These are phyloP conservation scores for Pezicula radicicola DNA, from an alignment of 2,329 filamentous ascomycete species.

Conservation along the genomic window DNA sequence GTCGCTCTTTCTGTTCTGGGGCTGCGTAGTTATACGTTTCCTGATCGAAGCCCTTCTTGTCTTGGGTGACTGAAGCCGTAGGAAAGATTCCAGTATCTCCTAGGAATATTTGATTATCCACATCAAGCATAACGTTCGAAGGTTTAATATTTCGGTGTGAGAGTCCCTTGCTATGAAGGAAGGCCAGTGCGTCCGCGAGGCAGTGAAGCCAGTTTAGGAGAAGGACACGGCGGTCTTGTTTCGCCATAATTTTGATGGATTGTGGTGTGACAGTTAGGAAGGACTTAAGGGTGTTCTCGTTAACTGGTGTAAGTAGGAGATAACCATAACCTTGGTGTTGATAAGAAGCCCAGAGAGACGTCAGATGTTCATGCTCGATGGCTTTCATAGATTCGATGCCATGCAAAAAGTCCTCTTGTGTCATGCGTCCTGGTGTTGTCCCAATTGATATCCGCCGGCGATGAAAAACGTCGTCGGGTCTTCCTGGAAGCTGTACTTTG, in stretches of 20 bases:
- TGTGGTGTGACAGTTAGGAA: conserved; percentile 63
- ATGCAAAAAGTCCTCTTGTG: conserved; percentile 53
- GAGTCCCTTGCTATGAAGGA: conserved; percentile 61
- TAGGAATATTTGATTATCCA: conserved; percentile 64
- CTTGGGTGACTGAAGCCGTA: conserved; percentile 35
- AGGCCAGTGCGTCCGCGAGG: conserved; percentile 63
- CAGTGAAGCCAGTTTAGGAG: conserved; percentile 75
- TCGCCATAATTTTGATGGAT: conserved; percentile 59
- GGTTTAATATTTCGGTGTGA: conserved; percentile 69
- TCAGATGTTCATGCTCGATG: conserved; percentile 65
- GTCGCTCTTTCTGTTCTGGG: conserved; percentile 50
- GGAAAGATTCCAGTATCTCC: conserved; percentile 56
- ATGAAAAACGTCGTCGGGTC: conserved; percentile 53
- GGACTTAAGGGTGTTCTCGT: conserved; percentile 63
- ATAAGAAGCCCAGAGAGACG: conserved; percentile 71
- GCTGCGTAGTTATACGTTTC: conserved; percentile 72
- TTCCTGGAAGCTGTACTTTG: conserved; percentile 61
- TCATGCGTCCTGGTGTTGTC: conserved; percentile 39
- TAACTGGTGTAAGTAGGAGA: conserved; percentile 62
- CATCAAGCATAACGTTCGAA: conserved; percentile 65
- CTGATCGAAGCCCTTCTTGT: conserved; percentile 56
- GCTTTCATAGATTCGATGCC: conserved; percentile 57
- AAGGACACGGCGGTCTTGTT: conserved; percentile 55
- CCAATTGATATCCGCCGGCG: conserved; percentile 56
- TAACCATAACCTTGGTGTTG: conserved; percentile 61